Evolutionary conservation across 768 basidiomycete genomes (phyloP).

Genomic region (Daedalea quercina): DNA sequence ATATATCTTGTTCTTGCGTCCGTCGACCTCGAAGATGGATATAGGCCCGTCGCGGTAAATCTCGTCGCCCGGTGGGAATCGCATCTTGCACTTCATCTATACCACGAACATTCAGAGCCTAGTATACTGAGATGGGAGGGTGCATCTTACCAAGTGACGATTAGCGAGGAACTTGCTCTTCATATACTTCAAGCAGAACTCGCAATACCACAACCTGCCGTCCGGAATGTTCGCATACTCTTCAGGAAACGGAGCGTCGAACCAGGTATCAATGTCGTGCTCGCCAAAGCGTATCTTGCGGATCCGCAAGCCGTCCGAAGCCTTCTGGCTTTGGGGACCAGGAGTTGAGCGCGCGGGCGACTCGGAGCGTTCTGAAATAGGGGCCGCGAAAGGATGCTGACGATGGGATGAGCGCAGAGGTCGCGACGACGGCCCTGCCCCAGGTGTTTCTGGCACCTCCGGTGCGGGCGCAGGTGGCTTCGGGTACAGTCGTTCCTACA

Average conservation of each 20-base stretch:
- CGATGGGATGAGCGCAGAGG: conserved; percentile 55
- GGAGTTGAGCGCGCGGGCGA: conserved; percentile 32
- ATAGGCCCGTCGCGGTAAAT: conserved; percentile 88
- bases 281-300: conserved; percentile 84
- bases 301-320: conserved; percentile 56
- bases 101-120: not conserved
- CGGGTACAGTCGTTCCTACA: conserved; percentile 25
- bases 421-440: conserved; percentile 53
- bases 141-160: conserved; percentile 72
- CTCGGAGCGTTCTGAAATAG: conserved; percentile 31
- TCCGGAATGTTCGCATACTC: conserved; percentile 92
- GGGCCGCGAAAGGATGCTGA: conserved; percentile 27
- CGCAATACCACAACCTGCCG: conserved; percentile 92
- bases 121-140: not conserved
- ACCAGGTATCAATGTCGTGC: conserved; percentile 97
- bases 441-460: conserved; percentile 29
- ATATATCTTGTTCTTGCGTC: conserved; percentile 98
- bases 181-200: conserved; percentile 98
- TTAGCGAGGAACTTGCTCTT: conserved; percentile 83
- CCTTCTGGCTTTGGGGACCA: conserved; percentile 39
- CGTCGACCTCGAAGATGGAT: conserved; percentile 97
- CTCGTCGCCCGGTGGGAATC: conserved; percentile 97
- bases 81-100: conserved; percentile 90
- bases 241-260: conserved; percentile 97
- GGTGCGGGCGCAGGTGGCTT: conserved; percentile 30